phyloP scores from a whole-genome alignment of 2,329 filamentous ascomycete genomes.

The Nemania sp. region DNA sequence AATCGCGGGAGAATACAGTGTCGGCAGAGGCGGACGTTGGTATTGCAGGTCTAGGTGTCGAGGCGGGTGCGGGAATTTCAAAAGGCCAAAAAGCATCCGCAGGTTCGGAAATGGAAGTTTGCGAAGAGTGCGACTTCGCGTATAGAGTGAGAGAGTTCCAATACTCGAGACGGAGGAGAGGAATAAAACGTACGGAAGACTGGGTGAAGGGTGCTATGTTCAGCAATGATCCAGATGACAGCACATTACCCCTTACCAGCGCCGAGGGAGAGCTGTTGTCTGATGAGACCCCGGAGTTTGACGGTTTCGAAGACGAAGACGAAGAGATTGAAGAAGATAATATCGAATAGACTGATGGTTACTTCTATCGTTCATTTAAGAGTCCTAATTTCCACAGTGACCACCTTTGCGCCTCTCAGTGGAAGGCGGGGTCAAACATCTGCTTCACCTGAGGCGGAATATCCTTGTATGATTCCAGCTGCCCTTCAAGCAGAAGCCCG shows the following conservation, averaged over 20 bases:
- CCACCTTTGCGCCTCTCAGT: constrained; percentile 7
- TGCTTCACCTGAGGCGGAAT: constrained; percentile 39
- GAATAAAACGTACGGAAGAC: background rate
- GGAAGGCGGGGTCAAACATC: constrained; percentile 37
- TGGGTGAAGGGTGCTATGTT: background rate
- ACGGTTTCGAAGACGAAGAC: background rate
- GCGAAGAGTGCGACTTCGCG: background rate
- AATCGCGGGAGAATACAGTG: background rate
- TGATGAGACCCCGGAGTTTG: background rate
- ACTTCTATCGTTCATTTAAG: no score
- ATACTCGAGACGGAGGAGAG: background rate
- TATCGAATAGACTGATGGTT: no score
- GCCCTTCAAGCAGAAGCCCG: constrained; percentile 40
- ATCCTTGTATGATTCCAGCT: constrained; percentile 44
- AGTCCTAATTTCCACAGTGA: no score
- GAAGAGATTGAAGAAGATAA: background rate
- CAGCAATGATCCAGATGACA: background rate
- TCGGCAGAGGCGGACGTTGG: background rate
- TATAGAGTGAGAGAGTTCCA: background rate
- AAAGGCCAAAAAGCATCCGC: background rate
- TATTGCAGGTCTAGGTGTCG: background rate
- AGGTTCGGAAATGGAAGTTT: background rate
- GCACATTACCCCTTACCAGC: background rate
- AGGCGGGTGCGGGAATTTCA: background rate
- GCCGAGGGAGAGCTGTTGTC: background rate